Evolutionary conservation across 257 asterid genomes (phyloP).

Genomic region (Primulina huaijiensis): DNA sequence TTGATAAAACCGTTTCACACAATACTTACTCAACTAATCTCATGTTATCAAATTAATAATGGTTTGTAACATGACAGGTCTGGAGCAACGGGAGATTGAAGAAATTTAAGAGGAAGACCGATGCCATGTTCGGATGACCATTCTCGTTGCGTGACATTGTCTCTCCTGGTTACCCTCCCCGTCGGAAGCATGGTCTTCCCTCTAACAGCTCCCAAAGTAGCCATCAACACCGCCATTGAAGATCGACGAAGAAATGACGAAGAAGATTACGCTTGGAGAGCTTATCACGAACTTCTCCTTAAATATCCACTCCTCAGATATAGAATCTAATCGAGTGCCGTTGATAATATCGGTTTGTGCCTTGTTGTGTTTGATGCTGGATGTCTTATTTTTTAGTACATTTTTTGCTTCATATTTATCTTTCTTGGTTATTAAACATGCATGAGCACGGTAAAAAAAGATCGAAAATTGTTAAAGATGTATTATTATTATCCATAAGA

Average conservation of each 20-base stretch:
- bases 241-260: too few relatives aligned
- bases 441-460: too few relatives aligned
- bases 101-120: conserved; percentile 64
- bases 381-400: background rate
- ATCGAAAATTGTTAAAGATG: too few relatives aligned
- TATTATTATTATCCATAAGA: too few relatives aligned
- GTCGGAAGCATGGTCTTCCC: conserved; percentile 46
- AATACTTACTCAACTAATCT: too few relatives aligned
- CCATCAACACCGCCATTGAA: too few relatives aligned
- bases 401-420: too few relatives aligned
- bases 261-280: conserved; percentile 65
- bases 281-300: conserved; percentile 49
- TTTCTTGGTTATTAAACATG: too few relatives aligned
- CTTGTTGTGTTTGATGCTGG: background rate
- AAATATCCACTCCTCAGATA: conserved; percentile 60
- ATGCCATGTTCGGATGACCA: conserved; percentile 16
- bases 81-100: conserved; percentile 83
- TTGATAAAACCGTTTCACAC: too few relatives aligned
- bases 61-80: conserved; percentile 35
- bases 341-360: background rate
- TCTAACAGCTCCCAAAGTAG: conserved; percentile 25
- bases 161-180: conserved; percentile 60
- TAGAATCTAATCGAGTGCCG: conserved; percentile 28
- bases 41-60: too few relatives aligned
- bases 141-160: conserved; percentile 35